Evolutionary conservation across 208 protist species (phyloP), one percentile per base, ranked within the genome.

Genomic region (Strigomonas oncopelti): DNA sequence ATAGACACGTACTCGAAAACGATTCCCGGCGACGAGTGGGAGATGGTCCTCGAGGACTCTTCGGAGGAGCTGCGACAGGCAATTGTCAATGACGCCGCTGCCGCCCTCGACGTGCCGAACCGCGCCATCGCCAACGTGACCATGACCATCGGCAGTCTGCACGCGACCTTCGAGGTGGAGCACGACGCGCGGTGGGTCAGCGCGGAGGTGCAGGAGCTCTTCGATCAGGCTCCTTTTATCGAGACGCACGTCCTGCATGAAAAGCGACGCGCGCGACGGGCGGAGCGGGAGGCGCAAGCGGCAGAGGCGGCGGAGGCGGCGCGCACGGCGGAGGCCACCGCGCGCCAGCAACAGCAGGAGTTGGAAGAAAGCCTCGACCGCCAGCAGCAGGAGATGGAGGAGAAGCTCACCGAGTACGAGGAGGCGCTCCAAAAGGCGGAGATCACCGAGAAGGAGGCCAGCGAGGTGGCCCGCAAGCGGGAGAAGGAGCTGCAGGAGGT

Each of bases 11-110:
- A 71, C 67, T 69, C 55, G 22, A 58, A 71, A 29, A 38, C 59
- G 42, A 71, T 80, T 28, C 62, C 65, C 1, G 75, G 76, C 31
- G 69, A 74, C 25, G 77, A 78, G 28, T 87, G 81, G 81, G 67
- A 29, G 27, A 65, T 77, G 55, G 81, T 81, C 1, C 48, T 83
- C 20, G 62, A 76, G 51, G 69, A 77, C 61, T 74, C 72, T 1
- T 58, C 77, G 8, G 66, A 71, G 48, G 81, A 78, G 46, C 69
- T 87, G 55, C 65, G 29, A n/a, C 56, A 51, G 7, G 77, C 75
- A 3, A 20, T 83, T 61, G 25, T 76, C 46, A 59, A 70, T 13
- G 80, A 85, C 51, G 61, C 68, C 34, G 70, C 75, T 5, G 57
- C 46, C 48, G 67, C 74, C 46, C 81, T 75, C 38, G 46, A 65